Percentiles rank a stretch among this genome's conserved stretches.
phyloP scores from a whole-genome alignment of 1,139 yeast species.

The Schwanniomyces etchellsii region DNA sequence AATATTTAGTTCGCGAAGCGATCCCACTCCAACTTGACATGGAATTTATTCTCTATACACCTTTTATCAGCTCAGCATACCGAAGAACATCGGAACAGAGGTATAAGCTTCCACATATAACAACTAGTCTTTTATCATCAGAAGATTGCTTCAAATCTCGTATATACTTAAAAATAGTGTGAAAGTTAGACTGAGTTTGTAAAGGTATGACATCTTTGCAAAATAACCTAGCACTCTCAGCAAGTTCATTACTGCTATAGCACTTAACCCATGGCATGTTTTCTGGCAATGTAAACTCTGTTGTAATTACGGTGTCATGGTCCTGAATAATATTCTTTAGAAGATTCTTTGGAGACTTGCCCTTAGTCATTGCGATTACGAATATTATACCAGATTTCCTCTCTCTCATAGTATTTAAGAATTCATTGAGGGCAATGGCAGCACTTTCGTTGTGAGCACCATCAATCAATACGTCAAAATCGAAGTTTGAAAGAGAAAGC shows the following conservation, averaged over 20 bases:
- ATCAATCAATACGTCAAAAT: conserved; percentile 51
- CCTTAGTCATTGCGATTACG: conserved; percentile 69
- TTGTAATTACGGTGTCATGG: conserved; percentile 42
- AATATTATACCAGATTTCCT: conserved; percentile 43
- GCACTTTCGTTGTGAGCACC: conserved; percentile 94
- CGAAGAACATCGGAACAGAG: conserved; percentile 65
- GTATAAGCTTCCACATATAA: conserved; percentile 77
- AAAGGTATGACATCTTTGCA: conserved; percentile 2
- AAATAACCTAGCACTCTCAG: conserved; percentile 15
- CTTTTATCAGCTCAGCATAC: conserved; percentile 11
- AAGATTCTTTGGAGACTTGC: conserved; percentile 55
- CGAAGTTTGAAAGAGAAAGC: conserved; percentile 19
- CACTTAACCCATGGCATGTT: conserved; percentile 91
- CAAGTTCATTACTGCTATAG: conserved; percentile 34
- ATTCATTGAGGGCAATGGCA: conserved; percentile 55
- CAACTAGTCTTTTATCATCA: conserved; percentile 29
- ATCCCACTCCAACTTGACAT: no score
- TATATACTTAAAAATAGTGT: conserved; percentile 20
- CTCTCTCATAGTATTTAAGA: conserved; percentile 14
- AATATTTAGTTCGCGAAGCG: no score
- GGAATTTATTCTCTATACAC: no score
- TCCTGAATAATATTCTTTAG: conserved; percentile 44
- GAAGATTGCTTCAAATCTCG: conserved; percentile 14
- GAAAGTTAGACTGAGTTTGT: conserved; percentile 24
- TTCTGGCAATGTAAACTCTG: conserved; percentile 64